Base-by-base conservation (phyloP, 169 alveolate species). In the Theileria equi region DNA sequence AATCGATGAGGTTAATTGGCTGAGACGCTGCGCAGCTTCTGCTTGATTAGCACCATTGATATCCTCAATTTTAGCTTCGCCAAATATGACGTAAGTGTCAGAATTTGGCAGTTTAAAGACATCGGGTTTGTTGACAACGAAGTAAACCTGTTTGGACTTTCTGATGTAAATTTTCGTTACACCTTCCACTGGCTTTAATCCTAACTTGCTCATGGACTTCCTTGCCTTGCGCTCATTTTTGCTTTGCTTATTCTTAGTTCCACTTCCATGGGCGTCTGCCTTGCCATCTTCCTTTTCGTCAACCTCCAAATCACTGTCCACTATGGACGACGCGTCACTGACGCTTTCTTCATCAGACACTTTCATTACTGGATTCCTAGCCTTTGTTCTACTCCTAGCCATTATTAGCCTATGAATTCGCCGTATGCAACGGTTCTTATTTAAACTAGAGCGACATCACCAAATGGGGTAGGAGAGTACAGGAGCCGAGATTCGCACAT, bases 41-140 rank as follows among this genome's bases (percentile, higher is more conserved):
- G 73, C 50, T 28, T 89, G 93, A 34, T 73, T 48, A 71, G 71
- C 81, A 45, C 65, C 72, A 43, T 81, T 84, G 60, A 94, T 82
- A 73, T 95, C 98, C 60, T 95, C 98, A 19, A 94, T 85, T 88
- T 93, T 93, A 41, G 98, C 98, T 78, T 94, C 98, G 34, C 99
- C 99, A 89, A 96, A 93, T 57, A 96, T 89, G 58, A 95, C 94
- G 80, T 93, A 96, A 34, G 97, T 91, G 40, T 95, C 99, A 41
- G 94, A 89, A 50, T 89, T 82, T 17, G 94, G 92, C 53, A 94
- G 81, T 90, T 94, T 91, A 90, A 88, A 89, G 28, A 96, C 98
- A 44, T 96, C 99, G 6, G 98, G 98, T 80, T 90, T 89, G 61
- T 91, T 84, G 65, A 96, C 91, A 55, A 90, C 95, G 62, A 95